Conservation (phyloP, 495 filamentous ascomycete species). For the Lindgomyces ingoldianus region DNA sequence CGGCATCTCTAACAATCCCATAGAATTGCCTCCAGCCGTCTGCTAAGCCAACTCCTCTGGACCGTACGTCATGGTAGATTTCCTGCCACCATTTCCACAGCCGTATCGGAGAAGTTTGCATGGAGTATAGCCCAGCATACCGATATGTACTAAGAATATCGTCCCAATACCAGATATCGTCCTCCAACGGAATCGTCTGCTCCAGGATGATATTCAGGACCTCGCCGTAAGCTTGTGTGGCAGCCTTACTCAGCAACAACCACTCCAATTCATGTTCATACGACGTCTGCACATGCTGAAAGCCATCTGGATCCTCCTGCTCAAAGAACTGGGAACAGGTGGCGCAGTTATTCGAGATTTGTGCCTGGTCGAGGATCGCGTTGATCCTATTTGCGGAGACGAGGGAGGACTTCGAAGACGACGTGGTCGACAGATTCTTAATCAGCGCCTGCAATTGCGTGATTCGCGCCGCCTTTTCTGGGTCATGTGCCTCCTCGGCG, state of each 20-base stretch:
- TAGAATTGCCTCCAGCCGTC: slow-evolving; percentile 77
- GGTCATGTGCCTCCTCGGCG: slow-evolving; percentile 36
- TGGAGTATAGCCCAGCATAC: slow-evolving; percentile 71
- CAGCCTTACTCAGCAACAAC: slow-evolving; percentile 83
- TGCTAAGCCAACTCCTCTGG: slow-evolving; percentile 50
- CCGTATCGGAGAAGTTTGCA: slow-evolving; percentile 77
- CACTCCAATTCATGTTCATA: slow-evolving; percentile 80
- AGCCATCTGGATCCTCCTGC: slow-evolving; percentile 28
- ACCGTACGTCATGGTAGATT: slow-evolving; percentile 59
- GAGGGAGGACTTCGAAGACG: slow-evolving; percentile 58
- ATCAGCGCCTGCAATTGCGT: slow-evolving; percentile 61
- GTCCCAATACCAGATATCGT: slow-evolving; percentile 93
- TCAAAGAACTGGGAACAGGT: slow-evolving; percentile 36
- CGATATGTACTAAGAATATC: slow-evolving; percentile 71
- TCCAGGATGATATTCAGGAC: slow-evolving; percentile 72
- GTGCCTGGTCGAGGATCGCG: slow-evolving; percentile 60
- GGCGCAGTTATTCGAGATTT: slow-evolving; percentile 43
- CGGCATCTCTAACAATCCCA: slow-evolving; percentile 69
- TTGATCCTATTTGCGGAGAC: slow-evolving; percentile 54
- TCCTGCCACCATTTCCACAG: slow-evolving; percentile 67
- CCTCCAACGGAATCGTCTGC: slow-evolving; percentile 74
- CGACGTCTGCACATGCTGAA: slow-evolving; percentile 30
- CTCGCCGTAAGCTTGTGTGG: slow-evolving; percentile 78
- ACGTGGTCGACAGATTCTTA: slow-evolving; percentile 66
- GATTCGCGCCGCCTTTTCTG: slow-evolving; percentile 34